Evolutionary conservation across 2,329 filamentous ascomycete genomes (phyloP).

Genomic region (Penicillium sp.): DNA sequence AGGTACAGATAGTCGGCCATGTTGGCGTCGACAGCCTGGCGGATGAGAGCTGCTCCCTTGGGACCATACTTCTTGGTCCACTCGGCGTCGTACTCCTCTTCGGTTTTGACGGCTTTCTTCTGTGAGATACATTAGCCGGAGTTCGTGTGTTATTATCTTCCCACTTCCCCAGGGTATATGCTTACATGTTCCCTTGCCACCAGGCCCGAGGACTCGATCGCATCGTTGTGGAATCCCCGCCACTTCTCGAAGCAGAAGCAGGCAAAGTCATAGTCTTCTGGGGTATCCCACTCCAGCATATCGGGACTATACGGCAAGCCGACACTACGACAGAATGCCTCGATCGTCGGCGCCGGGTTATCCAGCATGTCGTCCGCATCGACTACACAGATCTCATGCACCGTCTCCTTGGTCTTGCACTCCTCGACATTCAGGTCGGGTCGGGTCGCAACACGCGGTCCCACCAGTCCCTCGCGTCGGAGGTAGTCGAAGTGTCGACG

Average conservation of each 20-base stretch:
- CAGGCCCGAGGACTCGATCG: conserved; percentile 72
- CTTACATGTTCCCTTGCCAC: conserved; percentile 53
- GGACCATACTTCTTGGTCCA: conserved; percentile 59
- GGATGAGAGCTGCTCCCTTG: conserved; percentile 55
- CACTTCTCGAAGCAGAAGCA: conserved; percentile 85
- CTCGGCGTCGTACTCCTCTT: conserved; percentile 54
- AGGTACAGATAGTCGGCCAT: conserved; percentile 59
- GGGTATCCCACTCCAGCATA: conserved; percentile 81
- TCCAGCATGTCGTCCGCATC: conserved; percentile 94
- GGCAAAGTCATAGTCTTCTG: conserved; percentile 65
- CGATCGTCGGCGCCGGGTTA: conserved; percentile 68
- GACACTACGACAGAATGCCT: conserved; percentile 74
- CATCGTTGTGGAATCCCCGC: conserved; percentile 95
- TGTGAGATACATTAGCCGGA: conserved; percentile 10
- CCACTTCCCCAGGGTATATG: not conserved
- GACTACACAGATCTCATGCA: conserved; percentile 70
- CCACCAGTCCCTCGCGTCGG: conserved; percentile 62
- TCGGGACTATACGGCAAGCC: conserved; percentile 67
- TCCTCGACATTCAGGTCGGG: conserved; percentile 25
- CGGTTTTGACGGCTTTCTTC: conserved; percentile 35
- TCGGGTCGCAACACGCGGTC: conserved; percentile 55
- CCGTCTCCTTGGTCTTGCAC: conserved; percentile 24
- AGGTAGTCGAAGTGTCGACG: conserved; percentile 84
- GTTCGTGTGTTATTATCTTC: not conserved
- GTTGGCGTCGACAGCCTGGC: conserved; percentile 55